phyloP scores from a whole-genome alignment of 2,329 filamentous ascomycete genomes.

The Colletotrichum gigasporum region DNA sequence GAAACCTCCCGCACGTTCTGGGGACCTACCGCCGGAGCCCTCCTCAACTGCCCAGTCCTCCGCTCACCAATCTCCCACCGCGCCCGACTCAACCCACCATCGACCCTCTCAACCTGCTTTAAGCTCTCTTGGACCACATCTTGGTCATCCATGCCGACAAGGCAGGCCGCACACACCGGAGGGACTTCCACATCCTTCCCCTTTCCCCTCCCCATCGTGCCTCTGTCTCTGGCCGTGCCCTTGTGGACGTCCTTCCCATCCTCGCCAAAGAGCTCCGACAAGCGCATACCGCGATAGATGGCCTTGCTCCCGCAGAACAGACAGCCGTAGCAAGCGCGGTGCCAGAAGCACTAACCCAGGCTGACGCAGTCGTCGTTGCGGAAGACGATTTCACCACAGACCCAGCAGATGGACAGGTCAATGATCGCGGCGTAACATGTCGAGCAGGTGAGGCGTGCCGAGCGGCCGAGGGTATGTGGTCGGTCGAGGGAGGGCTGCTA shows the following conservation, averaged over 20 bases:
- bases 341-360: conserved; percentile 71
- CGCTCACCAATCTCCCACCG: conserved; percentile 50
- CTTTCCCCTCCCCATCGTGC: conserved; percentile 19
- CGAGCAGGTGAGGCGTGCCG: conserved; percentile 58
- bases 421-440: conserved; percentile 58
- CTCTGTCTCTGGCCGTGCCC: background rate
- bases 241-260: conserved; percentile 26
- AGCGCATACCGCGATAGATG: conserved; percentile 45
- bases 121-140: conserved; percentile 52
- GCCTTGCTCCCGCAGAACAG: conserved; percentile 57
- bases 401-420: conserved; percentile 66
- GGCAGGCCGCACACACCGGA: conserved; percentile 60
- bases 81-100: conserved; percentile 56
- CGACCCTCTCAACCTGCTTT: conserved; percentile 51
- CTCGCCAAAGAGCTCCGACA: conserved; percentile 46
- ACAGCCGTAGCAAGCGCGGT: conserved; percentile 65
- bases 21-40: conserved; percentile 19
- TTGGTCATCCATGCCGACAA: conserved; percentile 50
- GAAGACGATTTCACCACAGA: conserved; percentile 63
- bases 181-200: conserved; percentile 54
- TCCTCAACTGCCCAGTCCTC: conserved; percentile 24
- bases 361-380: conserved; percentile 65
- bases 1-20: no score
- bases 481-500: conserved; percentile 50
- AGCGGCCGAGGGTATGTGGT: conserved; percentile 54